Conservation (phyloP, 129 eudicot genomes). For the Mikania micrantha region DNA sequence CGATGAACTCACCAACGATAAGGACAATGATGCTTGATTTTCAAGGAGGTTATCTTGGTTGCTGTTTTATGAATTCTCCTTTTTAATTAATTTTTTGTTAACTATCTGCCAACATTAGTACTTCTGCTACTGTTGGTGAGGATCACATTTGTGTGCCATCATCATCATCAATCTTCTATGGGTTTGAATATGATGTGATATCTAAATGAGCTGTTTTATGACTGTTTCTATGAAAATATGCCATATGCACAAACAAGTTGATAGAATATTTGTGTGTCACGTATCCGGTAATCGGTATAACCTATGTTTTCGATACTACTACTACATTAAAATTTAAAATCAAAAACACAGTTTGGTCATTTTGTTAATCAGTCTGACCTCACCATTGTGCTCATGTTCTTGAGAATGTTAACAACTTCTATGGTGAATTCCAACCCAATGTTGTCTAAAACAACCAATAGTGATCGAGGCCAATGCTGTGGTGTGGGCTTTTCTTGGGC, state of each 20-base stretch:
- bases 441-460: no score
- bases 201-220: not conserved
- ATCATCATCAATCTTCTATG: conserved; percentile 6
- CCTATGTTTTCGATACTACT: no score
- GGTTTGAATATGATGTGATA: conserved; percentile 4
- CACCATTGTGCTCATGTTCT: not conserved
- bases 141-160: not conserved
- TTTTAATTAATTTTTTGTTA: not conserved
- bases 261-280: no score
- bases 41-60: conserved; percentile 23
- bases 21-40: conserved; percentile 17
- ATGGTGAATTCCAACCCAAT: no score
- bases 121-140: conserved; percentile 16
- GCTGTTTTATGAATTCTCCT: not conserved
- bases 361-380: not conserved
- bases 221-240: not conserved
- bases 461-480: not conserved
- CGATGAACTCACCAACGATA: conserved; percentile 14
- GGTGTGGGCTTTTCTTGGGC: not conserved
- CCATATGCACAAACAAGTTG: no score
- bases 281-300: no score
- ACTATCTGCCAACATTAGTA: conserved; percentile 9
- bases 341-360: no score
- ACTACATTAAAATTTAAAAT: no score
- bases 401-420: not conserved